These are phyloP conservation scores for Centella asiatica DNA, from an alignment of 129 eudicot species.

Conservation along the genomic window DNA sequence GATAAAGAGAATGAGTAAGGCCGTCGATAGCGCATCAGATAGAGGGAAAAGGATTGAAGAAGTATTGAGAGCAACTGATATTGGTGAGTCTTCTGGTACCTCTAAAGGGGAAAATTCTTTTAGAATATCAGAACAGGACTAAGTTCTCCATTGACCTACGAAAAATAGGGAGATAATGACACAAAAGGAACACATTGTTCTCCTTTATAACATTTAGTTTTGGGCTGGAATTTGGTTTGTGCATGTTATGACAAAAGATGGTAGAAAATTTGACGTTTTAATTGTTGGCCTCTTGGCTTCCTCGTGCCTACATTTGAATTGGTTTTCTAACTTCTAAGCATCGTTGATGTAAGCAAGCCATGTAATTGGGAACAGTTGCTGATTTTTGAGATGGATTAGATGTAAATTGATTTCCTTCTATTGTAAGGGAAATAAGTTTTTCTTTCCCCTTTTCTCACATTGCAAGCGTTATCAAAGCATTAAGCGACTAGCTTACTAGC, in stretches of 20 bases:
- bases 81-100: conserved; percentile 51
- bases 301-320: not conserved
- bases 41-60: conserved; percentile 57
- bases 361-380: conserved; percentile 3
- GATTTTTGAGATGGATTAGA: not conserved
- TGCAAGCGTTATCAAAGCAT: no score
- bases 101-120: conserved; percentile 7
- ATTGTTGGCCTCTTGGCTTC: not conserved
- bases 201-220: not conserved
- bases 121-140: not conserved
- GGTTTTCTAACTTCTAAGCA: not conserved
- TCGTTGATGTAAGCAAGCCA: not conserved
- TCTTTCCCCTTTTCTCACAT: no score
- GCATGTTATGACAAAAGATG: not conserved
- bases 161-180: not conserved
- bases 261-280: not conserved
- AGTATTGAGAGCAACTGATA: conserved; percentile 36
- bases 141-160: not conserved
- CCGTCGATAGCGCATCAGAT: conserved; percentile 51
- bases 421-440: no score
- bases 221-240: not conserved
- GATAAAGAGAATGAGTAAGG: conserved; percentile 52
- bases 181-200: not conserved
- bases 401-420: conserved; percentile 2
- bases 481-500: no score